Percentiles rank a stretch among this genome's conserved stretches.
These are phyloP conservation scores for Psilocybe subaeruginosa DNA, from an alignment of 768 basidiomycete genomes.

Conservation along the genomic window DNA sequence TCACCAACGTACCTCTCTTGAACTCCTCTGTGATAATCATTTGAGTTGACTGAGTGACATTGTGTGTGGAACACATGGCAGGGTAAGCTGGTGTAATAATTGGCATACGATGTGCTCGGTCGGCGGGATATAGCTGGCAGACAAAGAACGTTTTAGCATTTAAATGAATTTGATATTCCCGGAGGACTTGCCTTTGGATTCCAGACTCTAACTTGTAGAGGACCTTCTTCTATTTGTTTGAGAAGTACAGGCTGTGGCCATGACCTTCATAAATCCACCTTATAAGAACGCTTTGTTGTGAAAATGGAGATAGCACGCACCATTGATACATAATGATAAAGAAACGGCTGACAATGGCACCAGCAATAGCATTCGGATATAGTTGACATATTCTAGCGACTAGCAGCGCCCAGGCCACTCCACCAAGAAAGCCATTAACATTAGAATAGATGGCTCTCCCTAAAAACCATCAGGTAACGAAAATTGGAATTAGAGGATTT, in stretches of 20 bases:
- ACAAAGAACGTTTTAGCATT: neutral
- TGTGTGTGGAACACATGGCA: constrained; percentile 99
- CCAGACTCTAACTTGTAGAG: constrained; percentile 93
- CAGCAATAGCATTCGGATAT: constrained; percentile 93
- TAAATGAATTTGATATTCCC: neutral
- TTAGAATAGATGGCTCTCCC: constrained; percentile 98
- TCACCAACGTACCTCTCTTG: constrained; percentile 67
- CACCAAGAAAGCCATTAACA: constrained; percentile 96
- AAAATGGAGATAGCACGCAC: constrained; percentile 43
- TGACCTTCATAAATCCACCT: constrained; percentile 56
- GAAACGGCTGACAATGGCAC: constrained; percentile 95
- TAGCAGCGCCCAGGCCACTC: constrained; percentile 98
- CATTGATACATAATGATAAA: constrained; percentile 99
- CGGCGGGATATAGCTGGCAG: constrained; percentile 83
- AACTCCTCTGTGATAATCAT: constrained; percentile 97
- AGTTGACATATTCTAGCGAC: constrained; percentile 99
- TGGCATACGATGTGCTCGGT: constrained; percentile 97
- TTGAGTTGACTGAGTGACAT: constrained; percentile 94
- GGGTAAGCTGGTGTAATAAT: constrained; percentile 99
- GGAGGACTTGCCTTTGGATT: constrained; percentile 78
- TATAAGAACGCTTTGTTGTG: constrained; percentile 3
- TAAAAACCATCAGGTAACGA: constrained; percentile 30
- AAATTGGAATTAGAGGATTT: neutral
- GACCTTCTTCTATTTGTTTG: constrained; percentile 96
- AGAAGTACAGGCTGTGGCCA: constrained; percentile 99